A percentile compares a stretch with the other conserved stretches of the same genome.
These are phyloP conservation scores for Cryptosporidium felis DNA, from an alignment of 169 alveolate genomes.

Conservation along the genomic window DNA sequence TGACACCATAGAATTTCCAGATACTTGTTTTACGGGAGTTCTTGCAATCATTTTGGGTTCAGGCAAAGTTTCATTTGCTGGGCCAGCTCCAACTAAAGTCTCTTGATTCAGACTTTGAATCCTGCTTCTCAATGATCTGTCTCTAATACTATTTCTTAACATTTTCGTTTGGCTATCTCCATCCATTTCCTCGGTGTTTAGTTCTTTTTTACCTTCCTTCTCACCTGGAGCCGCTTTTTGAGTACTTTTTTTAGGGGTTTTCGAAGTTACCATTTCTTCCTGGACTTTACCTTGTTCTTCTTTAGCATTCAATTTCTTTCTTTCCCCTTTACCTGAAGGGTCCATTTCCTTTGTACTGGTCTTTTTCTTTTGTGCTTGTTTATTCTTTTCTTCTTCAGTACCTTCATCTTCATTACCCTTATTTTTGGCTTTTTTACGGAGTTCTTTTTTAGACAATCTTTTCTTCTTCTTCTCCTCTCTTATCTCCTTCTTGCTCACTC, in stretches of 20 bases:
- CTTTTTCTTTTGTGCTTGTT: not conserved
- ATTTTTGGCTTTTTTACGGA: not conserved
- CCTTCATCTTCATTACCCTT: not conserved
- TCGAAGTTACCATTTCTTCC: not conserved
- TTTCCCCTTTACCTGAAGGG: not conserved
- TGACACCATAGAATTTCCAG: not conserved
- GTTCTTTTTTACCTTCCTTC: not conserved
- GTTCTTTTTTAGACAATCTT: not conserved
- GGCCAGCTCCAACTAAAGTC: too few relatives aligned
- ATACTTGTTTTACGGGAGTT: constrained; percentile 16
- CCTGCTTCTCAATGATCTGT: too few relatives aligned
- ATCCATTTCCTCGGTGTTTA: not conserved
- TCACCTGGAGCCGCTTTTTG: too few relatives aligned
- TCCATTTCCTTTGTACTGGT: not conserved
- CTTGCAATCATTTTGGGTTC: too few relatives aligned
- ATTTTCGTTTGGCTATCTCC: not conserved
- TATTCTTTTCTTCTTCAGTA: not conserved
- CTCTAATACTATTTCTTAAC: not conserved
- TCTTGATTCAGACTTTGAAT: too few relatives aligned
- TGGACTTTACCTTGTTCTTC: not conserved
- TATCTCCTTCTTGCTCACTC: not conserved
- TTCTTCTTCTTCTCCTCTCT: not conserved
- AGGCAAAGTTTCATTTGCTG: too few relatives aligned
- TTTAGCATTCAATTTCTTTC: not conserved
- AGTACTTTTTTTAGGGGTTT: too few relatives aligned